phyloP scores from a whole-genome alignment of 306 rosid genomes.

The Adenanthera pavonina region DNA sequence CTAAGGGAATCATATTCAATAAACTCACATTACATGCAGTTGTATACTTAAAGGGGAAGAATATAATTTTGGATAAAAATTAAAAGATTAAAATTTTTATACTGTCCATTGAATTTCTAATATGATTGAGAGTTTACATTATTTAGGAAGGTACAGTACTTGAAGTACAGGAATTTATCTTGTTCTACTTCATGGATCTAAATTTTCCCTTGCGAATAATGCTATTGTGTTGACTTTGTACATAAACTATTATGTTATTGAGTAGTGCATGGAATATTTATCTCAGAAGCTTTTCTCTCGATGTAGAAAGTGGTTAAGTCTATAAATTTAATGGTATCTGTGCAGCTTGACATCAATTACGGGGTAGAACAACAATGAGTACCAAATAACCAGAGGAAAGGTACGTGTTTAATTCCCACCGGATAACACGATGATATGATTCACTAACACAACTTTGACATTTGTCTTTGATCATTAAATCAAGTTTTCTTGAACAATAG shows the following conservation, averaged over 20 bases:
- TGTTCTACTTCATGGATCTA: background rate
- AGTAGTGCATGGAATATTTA: background rate
- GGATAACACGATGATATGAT: conserved; percentile 5
- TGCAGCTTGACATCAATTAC: conserved; percentile 75
- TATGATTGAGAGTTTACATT: background rate
- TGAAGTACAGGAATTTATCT: background rate
- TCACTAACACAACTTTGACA: conserved; percentile 3
- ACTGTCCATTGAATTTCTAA: background rate
- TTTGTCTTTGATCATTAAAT: background rate
- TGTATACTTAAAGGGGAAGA: background rate
- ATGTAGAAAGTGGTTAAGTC: conserved; percentile 6
- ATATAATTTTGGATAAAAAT: background rate
- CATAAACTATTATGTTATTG: background rate
- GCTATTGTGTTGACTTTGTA: background rate
- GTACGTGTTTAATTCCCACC: conserved; percentile 41
- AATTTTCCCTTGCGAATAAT: background rate
- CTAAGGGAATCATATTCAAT: conserved; percentile 11
- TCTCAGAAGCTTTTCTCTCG: conserved; percentile 1
- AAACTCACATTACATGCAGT: background rate
- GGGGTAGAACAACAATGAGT: conserved; percentile 95
- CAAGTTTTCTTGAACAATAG: conserved; percentile 8
- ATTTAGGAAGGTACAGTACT: background rate
- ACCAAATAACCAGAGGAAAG: conserved; percentile 92
- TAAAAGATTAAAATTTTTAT: background rate
- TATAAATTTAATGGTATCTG: conserved; percentile 22